Evolutionary conservation across 2,329 filamentous ascomycete genomes (phyloP).

Genomic region (Dryadomyces sulphureus): DNA sequence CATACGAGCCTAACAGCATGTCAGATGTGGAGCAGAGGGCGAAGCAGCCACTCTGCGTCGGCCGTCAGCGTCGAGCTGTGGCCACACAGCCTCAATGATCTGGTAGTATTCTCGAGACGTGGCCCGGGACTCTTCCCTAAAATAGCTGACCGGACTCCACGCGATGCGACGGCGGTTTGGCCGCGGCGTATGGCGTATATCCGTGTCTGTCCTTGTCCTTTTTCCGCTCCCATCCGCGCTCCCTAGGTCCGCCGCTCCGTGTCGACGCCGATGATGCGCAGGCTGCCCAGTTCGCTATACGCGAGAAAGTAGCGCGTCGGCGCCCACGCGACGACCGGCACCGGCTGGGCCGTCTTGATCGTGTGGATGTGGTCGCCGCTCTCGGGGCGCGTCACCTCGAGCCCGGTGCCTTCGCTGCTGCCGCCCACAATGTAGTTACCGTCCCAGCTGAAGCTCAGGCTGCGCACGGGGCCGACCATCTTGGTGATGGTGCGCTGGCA

Average conservation of each 20-base stretch:
- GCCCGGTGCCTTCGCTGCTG: conserved; percentile 53
- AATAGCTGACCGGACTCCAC: no score
- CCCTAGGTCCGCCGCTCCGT: conserved; percentile 19
- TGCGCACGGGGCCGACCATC: conserved; percentile 55
- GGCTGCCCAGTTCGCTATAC: conserved; percentile 52
- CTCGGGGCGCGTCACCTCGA: conserved; percentile 59
- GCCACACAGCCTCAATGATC: no score
- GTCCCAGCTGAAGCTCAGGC: conserved; percentile 64
- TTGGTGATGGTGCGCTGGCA: conserved; percentile 56
- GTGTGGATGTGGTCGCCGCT: conserved; percentile 59
- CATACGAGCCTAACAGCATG: no score
- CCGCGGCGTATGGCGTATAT: no score
- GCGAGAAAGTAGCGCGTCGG: conserved; percentile 60
- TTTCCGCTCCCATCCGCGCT: no score
- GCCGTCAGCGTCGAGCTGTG: no score
- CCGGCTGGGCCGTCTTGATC: conserved; percentile 51
- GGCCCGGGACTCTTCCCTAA: no score
- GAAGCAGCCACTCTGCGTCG: no score
- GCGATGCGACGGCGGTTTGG: no score
- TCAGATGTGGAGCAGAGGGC: no score
- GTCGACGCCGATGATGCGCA: conserved; percentile 54
- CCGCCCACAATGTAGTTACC: conserved; percentile 61
- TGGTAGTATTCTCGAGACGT: no score
- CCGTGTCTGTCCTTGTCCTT: no score
- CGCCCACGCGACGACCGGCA: conserved; percentile 60